Evolutionary conservation across 352 stramenopile genomes (phyloP).

Genomic region (Phytopythium aichiense): DNA sequence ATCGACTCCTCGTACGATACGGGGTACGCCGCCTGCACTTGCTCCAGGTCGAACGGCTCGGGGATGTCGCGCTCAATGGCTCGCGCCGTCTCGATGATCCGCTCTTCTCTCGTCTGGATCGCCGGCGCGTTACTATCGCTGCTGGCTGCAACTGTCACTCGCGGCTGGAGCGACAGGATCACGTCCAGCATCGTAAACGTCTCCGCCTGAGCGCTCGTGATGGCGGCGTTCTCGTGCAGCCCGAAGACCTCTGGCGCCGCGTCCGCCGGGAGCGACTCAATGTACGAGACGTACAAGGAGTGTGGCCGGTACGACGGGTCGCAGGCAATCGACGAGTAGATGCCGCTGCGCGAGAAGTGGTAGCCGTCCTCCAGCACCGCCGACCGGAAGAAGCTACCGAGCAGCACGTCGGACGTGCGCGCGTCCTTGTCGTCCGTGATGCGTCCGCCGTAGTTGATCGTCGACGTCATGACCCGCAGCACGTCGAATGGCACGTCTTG

Average conservation of each 20-base stretch:
- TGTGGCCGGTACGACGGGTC: constrained; percentile 57
- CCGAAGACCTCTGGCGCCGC: constrained; percentile 91
- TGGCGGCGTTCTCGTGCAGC: constrained; percentile 94
- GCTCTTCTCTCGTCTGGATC: constrained; percentile 63
- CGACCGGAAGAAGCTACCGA: constrained; percentile 87
- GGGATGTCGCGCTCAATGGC: constrained; percentile 67
- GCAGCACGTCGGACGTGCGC: constrained; percentile 86
- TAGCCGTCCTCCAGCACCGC: constrained; percentile 75
- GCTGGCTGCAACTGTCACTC: constrained; percentile 55
- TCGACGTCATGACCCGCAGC: constrained; percentile 91
- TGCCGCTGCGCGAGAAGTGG: constrained; percentile 73
- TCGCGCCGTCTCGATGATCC: constrained; percentile 69
- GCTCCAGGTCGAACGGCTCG: constrained; percentile 68
- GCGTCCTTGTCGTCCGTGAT: constrained; percentile 95
- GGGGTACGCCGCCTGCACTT: constrained; percentile 81
- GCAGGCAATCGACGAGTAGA: constrained; percentile 84
- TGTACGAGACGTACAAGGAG: constrained; percentile 92
- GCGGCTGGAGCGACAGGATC: constrained; percentile 75
- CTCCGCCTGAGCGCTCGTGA: constrained; percentile 90
- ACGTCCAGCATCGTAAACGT: constrained; percentile 87
- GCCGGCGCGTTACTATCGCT: constrained; percentile 4
- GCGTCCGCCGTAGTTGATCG: constrained; percentile 93
- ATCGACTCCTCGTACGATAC: constrained; percentile 92
- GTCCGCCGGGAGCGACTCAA: constrained; percentile 89
- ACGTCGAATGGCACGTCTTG: constrained; percentile 85